Conservation (phyloP, 148 eudicot genomes). For the Vaccinium macrocarpon region DNA sequence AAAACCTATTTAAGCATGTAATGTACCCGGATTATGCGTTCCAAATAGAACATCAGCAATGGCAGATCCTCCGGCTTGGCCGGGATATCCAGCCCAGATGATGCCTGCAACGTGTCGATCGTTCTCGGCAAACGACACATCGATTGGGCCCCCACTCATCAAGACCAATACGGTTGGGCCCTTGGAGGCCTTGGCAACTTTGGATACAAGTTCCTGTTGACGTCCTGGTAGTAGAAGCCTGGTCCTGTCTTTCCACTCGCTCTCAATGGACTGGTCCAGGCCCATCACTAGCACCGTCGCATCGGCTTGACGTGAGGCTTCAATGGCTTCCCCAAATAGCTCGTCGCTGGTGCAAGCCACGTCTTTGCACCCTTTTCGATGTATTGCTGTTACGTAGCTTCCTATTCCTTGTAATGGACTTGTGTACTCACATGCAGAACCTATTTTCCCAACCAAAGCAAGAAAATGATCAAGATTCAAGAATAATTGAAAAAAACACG, state of each 20-base stretch:
- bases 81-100: constrained; percentile 92
- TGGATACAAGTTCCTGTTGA: constrained; percentile 76
- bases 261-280: constrained; percentile 87
- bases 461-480: neutral
- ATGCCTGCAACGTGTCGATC: constrained; percentile 63
- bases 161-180: constrained; percentile 75
- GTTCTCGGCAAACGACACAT: constrained; percentile 71
- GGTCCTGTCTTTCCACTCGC: constrained; percentile 66
- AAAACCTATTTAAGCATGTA: neutral
- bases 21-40: constrained; percentile 68
- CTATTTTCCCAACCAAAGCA: constrained; percentile 21
- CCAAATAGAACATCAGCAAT: constrained; percentile 88
- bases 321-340: constrained; percentile 56
- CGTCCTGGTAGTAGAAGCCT: constrained; percentile 76
- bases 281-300: constrained; percentile 81
- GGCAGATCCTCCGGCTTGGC: constrained; percentile 92
- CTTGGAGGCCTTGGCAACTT: constrained; percentile 67
- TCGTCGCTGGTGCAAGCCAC: constrained; percentile 57
- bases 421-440: constrained; percentile 79
- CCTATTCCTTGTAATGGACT: constrained; percentile 79
- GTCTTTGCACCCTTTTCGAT: constrained; percentile 57
- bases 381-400: constrained; percentile 61
- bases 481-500: neutral
- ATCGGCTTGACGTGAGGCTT: constrained; percentile 67
- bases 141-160: constrained; percentile 90